phyloP scores from a whole-genome alignment of 257 asterid genomes.

The Cynanchum wilfordii region DNA sequence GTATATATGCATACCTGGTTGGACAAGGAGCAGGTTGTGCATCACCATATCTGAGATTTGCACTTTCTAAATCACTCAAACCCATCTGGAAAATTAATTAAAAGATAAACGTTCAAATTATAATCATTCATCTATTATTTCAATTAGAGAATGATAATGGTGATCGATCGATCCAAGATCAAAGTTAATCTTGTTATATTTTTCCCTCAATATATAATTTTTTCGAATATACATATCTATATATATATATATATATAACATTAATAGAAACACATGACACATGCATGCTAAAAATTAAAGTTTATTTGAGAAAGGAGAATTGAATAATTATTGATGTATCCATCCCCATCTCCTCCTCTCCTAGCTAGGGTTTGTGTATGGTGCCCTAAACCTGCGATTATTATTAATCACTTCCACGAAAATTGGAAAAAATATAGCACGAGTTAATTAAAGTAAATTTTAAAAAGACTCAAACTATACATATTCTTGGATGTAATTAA shows the following conservation, averaged over 20 bases:
- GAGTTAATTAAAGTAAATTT: no score
- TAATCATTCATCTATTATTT: background rate
- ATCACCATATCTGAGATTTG: conserved; percentile 51
- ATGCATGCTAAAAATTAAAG: background rate
- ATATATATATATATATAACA: no score
- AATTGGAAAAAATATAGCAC: background rate
- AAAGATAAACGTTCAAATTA: background rate
- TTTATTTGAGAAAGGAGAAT: background rate
- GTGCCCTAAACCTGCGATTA: no score
- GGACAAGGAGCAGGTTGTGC: conserved; percentile 43
- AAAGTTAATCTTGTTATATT: no score
- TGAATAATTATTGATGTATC: no score
- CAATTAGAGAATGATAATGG: no score
- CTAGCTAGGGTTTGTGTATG: conserved; percentile 16
- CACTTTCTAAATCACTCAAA: conserved; percentile 47
- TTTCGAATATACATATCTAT: background rate
- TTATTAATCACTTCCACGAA: background rate
- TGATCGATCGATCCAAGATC: no score
- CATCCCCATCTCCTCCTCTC: no score
- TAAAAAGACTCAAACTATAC: no score
- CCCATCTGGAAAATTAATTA: conserved; percentile 45
- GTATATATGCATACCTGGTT: conserved; percentile 35
- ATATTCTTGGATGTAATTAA: no score
- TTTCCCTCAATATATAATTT: background rate
- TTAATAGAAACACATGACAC: background rate